Base-by-base conservation (phyloP, 2,329 filamentous ascomycete genomes). In the Pyricularia pennisetigena region DNA sequence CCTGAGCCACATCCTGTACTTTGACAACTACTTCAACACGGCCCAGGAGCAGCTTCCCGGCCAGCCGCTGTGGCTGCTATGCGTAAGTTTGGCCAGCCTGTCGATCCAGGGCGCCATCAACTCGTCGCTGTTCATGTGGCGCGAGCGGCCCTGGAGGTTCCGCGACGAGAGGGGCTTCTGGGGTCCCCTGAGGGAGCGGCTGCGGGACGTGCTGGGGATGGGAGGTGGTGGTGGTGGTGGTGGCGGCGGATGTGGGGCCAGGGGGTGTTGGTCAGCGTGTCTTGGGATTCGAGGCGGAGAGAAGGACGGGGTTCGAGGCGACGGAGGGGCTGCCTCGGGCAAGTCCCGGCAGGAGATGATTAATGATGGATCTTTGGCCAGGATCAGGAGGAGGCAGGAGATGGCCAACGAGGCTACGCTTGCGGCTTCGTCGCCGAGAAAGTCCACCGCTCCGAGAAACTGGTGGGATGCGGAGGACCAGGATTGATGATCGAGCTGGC, bases 131-230 rank as follows among this genome's bases (percentile, higher is more conserved):
- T 94, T 94, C 76, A 85, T 83, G 32, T 79, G 85, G 32, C 84
- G 90, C 63, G 91, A 94, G 76, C 87, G 86, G 74, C 91, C 91
- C 0, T 94, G 90, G 90, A 79, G 80, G 63, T 82, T 88, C 68
- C 83, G 86, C n/a, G 41, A 67, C 65, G 74, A 70, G 14, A 75
- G 73, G 68, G 74, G 75, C 2, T 77, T 79, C 69, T 77, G 76
- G 74, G 24, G 73, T 72, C 41, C 68, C 71, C 41, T 49, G 41
- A n/a, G 10, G 65, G n/a, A 14, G 32, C 65, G 24, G 23, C 5
- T 20, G 8, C 26, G 41, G 3, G 29, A 24, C 65, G 16, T 14
- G 8, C 68, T 79, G 62, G 72, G 68, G 28, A 68, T 71, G 68
- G 68, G 64, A 78, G 63, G 24, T 66, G 35, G 20, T 12, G 35